A percentile compares a stretch with the other conserved stretches of the same genome.
These are phyloP conservation scores for Sarocladium kiliense DNA, from an alignment of 2,329 filamentous ascomycete genomes.

Conservation along the genomic window DNA sequence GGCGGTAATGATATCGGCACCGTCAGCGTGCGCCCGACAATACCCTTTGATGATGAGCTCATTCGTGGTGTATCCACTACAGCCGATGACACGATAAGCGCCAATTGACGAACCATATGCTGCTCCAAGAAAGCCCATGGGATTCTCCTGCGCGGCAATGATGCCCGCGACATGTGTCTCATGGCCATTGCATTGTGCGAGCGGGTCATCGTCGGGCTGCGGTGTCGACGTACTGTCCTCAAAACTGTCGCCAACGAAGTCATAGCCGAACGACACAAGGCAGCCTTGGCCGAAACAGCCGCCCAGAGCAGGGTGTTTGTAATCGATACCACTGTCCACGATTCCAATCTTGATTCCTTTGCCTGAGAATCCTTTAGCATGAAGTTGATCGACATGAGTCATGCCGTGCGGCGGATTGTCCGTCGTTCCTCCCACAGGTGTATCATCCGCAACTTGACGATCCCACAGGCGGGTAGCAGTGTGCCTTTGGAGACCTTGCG, in stretches of 20 bases:
- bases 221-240: conserved; percentile 29
- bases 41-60: conserved; percentile 56
- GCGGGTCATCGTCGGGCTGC: conserved; percentile 44
- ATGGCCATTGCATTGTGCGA: conserved; percentile 50
- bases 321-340: conserved; percentile 48
- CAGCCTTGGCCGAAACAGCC: conserved; percentile 57
- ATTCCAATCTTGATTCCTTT: conserved; percentile 48
- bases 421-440: conserved; percentile 15
- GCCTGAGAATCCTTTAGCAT: conserved; percentile 41
- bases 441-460: background rate
- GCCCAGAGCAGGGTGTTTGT: conserved; percentile 55
- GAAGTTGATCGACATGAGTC: conserved; percentile 51
- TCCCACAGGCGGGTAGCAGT: conserved; percentile 26
- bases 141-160: conserved; percentile 52
- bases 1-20: conserved; percentile 50
- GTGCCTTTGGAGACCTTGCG: conserved; percentile 37
- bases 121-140: conserved; percentile 49
- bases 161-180: too few species aligned
- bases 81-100: conserved; percentile 54
- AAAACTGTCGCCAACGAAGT: conserved; percentile 56
- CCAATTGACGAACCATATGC: conserved; percentile 51
- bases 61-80: conserved; percentile 41
- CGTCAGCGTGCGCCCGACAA: conserved; percentile 54
- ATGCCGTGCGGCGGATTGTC: conserved; percentile 46
- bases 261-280: conserved; percentile 51